Base-by-base conservation (phyloP, 1,284 basidiomycete species). In the Apiotrichum sp. region DNA sequence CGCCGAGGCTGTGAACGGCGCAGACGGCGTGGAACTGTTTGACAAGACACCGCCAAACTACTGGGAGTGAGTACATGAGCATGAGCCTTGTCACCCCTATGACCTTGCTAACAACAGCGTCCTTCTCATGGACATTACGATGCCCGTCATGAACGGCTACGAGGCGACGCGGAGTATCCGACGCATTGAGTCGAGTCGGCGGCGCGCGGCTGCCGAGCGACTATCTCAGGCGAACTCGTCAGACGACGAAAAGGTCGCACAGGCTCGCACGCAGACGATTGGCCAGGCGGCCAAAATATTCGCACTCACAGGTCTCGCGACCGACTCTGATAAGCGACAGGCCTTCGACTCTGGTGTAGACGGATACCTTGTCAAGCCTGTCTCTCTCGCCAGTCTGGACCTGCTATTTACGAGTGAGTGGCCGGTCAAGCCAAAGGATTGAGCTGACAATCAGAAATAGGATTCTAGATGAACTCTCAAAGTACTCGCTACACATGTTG, bases 311-410 rank as follows among this genome's bases (percentile, higher is more conserved):
- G 93, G 93, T 9, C 86, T 92, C 81, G 93, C 92, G 7, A 89
- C 91, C 9, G 77, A 88, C 3, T 93, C 96, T 70, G 92, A 97
- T 72, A 93, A 95, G 75, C 82, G 89, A 29, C 81, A 84, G 65
- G 93, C 93, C 1, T 95, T 96, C 64, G 86, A 88, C 52, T 89
- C 88, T 52, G 93, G 93, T 3, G 92, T 96, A 46, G 91, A 97
- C 67, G 93, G 93, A 73, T 97, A 93, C 67, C 81, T 93, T 35
- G 88, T 93, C 57, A 95, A 95, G 73, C 91, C 91, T 13, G 90
- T 95, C 29, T 88, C 88, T 11, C 88, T 95, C 78, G 88, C 87
- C 68, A 90, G 86, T n/a, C 75, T 93, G 33, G 86, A 91, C 61
- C 81, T 85, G 55, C 87, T 91, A 80, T 91, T 93, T 74, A 83